phyloP scores from a whole-genome alignment of 129 eudicot genomes.

The Logfia minima region DNA sequence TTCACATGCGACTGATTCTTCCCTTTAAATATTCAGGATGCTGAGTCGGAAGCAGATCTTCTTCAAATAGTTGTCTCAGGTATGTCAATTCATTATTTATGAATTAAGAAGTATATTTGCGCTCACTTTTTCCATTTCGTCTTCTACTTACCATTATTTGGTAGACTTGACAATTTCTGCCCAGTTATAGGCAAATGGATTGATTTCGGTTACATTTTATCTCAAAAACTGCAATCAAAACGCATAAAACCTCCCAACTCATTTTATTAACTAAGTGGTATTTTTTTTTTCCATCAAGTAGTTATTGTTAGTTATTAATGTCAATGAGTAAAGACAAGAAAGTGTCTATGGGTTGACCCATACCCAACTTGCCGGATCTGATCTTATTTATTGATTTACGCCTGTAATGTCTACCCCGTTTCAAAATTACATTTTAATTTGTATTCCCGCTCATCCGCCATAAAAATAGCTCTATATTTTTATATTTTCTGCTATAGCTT shows the following conservation, averaged over 20 bases:
- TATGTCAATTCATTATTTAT: conserved; percentile 16
- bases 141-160: not conserved
- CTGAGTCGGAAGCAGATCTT: conserved; percentile 67
- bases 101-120: not conserved
- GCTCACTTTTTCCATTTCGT: not conserved
- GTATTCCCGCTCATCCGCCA: not conserved
- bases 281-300: too few species aligned
- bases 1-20: not conserved
- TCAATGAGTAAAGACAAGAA: too few species aligned
- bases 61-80: conserved; percentile 62
- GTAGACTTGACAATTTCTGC: not conserved
- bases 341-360: too few species aligned
- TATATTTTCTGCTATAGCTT: not conserved
- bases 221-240: not conserved
- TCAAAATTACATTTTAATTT: not conserved
- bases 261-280: not conserved
- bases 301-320: too few species aligned
- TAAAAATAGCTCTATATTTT: not conserved
- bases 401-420: not conserved
- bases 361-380: not conserved
- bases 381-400: not conserved
- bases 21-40: conserved; percentile 31
- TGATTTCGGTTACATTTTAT: too few species aligned
- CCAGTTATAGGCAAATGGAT: not conserved
- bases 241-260: not conserved